Evolutionary conservation across 257 asterid genomes (phyloP), one percentile per base, ranked within the genome.

Genomic region (Gentiana dahurica): DNA sequence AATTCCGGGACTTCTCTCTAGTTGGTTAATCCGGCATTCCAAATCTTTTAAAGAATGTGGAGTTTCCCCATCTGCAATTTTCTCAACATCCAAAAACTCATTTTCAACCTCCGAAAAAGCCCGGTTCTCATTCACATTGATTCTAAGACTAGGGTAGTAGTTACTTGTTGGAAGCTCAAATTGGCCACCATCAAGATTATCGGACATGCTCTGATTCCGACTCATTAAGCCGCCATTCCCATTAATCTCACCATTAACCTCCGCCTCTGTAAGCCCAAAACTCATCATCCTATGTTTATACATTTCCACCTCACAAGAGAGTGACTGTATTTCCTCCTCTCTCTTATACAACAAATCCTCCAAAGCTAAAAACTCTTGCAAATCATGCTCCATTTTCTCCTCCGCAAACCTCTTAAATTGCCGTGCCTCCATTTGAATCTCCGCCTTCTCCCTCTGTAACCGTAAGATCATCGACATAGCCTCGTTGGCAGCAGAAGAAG

Each of bases 391-490:
- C 84, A 87, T 88, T 74, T 77, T 91, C 82, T 85, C 98, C 81
- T 91, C 97, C 0, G 81, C 85, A 32, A 78, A 83, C 73, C 91
- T 77, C 79, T 83, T 91, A 62, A 91, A 91, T 68, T 91, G 98
- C 68, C 93, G 74, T 4, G 82, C 74, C 71, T 91, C 98, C 97
- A 91, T 87, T 75, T 91, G 93, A 65, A 79, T 57, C 85, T 83
- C 97, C 4, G 94, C 93, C 59, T 91, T 91, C 62, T 85, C 97
- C 58, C 96, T 78, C 79, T 91, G 98, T 79, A 91, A 66, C 80
- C 94, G 79, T 74, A 87, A 77, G 60, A 87, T 91, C 98, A 91
- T 91, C 3, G 98, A 91, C 93, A 91, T 82, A 1, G 98, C 94
- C 75, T 91, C 98, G 43, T 75, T 87, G 59, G 98, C 97, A 71